A percentile compares a stretch with the other conserved stretches of the same genome.
phyloP scores from a whole-genome alignment of 768 basidiomycete genomes.

The Dictyophora rubrovolvata region DNA sequence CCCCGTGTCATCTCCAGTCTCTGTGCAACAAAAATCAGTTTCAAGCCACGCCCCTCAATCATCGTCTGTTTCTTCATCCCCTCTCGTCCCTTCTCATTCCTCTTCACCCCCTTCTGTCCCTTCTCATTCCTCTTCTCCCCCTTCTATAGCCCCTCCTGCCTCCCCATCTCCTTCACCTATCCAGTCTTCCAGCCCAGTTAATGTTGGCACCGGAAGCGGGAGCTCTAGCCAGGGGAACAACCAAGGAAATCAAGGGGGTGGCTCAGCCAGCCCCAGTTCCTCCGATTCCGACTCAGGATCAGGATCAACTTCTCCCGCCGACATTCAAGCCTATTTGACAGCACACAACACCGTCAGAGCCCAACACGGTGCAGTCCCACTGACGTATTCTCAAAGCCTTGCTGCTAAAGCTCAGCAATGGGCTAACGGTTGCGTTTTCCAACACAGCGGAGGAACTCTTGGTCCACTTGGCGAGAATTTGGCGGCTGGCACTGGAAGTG shows the following conservation, averaged over 20 bases:
- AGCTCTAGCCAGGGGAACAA: slow-evolving; percentile 1
- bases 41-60: slow-evolving; percentile 7
- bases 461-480: slow-evolving; percentile 66
- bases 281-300: slow-evolving; percentile 8
- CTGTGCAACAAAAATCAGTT: background rate
- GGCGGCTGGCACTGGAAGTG: slow-evolving; percentile 57
- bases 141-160: slow-evolving; percentile 9
- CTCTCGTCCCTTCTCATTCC: background rate
- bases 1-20: slow-evolving; percentile 1
- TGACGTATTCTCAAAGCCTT: slow-evolving; percentile 55
- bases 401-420: slow-evolving; percentile 58
- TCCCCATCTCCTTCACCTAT: slow-evolving; percentile 9
- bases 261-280: slow-evolving; percentile 9
- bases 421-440: slow-evolving; percentile 57
- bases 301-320: slow-evolving; percentile 26
- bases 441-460: slow-evolving; percentile 59
- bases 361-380: slow-evolving; percentile 48
- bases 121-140: background rate
- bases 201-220: slow-evolving; percentile 8
- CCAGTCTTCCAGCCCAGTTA: slow-evolving; percentile 3
- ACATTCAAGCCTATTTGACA: slow-evolving; percentile 43
- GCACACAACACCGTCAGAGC: slow-evolving; percentile 56
- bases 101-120: slow-evolving; percentile 12
- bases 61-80: slow-evolving; percentile 15
- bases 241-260: background rate